These are phyloP conservation scores for Boletus vinaceobasis DNA, from an alignment of 768 basidiomycete genomes.

Conservation along the genomic window DNA sequence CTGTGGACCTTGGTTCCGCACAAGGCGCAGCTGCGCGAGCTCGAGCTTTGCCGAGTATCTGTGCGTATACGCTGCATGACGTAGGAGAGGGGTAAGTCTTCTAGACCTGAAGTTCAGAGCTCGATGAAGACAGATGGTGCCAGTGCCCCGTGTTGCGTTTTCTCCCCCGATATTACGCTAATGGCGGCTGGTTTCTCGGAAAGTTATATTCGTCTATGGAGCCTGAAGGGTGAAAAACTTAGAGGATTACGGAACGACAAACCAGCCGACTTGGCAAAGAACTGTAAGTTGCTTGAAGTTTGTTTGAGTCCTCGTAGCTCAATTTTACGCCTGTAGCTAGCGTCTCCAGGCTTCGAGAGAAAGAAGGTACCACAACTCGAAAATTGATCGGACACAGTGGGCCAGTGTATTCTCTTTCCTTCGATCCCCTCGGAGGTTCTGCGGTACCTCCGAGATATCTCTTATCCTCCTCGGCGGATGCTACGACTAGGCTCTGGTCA, in stretches of 20 bases:
- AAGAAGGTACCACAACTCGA: conserved; percentile 76
- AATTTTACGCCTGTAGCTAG: conserved; percentile 39
- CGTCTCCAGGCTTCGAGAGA: conserved; percentile 65
- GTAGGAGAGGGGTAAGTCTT: conserved; percentile 83
- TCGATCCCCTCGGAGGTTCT: conserved; percentile 89
- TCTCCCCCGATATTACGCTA: conserved; percentile 86
- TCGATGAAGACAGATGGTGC: conserved; percentile 10
- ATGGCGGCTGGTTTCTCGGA: conserved; percentile 96
- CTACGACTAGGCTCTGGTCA: conserved; percentile 90
- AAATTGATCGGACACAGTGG: conserved; percentile 97
- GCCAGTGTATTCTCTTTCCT: conserved; percentile 91
- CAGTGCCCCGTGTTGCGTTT: conserved; percentile 82
- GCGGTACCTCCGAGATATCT: conserved; percentile 82
- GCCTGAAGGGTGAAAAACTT: conserved; percentile 86
- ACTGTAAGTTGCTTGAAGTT: conserved; percentile 47
- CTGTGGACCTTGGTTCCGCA: conserved; percentile 54
- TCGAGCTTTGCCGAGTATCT: conserved; percentile 84
- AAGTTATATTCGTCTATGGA: conserved; percentile 95
- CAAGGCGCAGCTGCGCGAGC: conserved; percentile 54
- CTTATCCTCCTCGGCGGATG: conserved; percentile 89
- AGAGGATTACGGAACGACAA: conserved; percentile 77
- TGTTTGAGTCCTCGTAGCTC: not conserved
- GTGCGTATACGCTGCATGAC: conserved; percentile 93
- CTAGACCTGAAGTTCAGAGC: not conserved
- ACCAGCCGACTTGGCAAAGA: conserved; percentile 58